Evolutionary conservation across 2,329 filamentous ascomycete genomes (phyloP), one percentile per base, ranked within the genome.

Genomic region (Arthroderma uncinatum): DNA sequence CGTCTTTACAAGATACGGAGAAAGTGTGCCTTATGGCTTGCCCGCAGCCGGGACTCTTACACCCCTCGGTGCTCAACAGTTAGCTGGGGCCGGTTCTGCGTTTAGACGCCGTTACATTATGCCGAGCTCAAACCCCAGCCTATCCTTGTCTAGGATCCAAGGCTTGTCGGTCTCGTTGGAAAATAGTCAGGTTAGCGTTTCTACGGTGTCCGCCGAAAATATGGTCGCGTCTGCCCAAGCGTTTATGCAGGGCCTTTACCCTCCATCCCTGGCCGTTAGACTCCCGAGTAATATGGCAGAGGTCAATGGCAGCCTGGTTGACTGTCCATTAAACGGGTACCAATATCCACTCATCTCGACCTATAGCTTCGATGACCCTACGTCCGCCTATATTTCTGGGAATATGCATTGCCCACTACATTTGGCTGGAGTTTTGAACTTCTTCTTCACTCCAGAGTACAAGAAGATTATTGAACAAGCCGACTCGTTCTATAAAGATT

Each of bases 201-300:
- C 76, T 50, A 72, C 80, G 0, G 66, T 74, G 25, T 72, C 79
- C 25, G 69, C 74, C 33, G 74, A 78, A 58, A 75, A 74, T 56
- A 72, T 75, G 1, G 65, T 76, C 34, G 76, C 76, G 1, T 81
- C 80, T 2, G 80, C 80, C 10, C 78, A 81, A 62, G 80, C 82
- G 2, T 83, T 83, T 63, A 75, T 84, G 73, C 80, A 83, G 65
- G 81, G 79, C 6, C 68, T 84, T 8, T 84, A 83, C 64, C 81
- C 81, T 34, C 79, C 80, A 10, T 61, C 72, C 2, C 64, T 63
- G 1, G 66, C 68, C 56, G 62, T 65, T 50, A 65, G 66, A 19
- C 65, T 66, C 55, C 61, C 67, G 37, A 62, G 71, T 21, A 68
- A 73, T 58, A 64, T 68, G 4, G 67, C 71, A n/a, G 72, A 74